Evolutionary conservation across 805 yeast genomes (phyloP), one percentile per base, ranked within the genome.

Genomic region (Barnettozyma vustinii): DNA sequence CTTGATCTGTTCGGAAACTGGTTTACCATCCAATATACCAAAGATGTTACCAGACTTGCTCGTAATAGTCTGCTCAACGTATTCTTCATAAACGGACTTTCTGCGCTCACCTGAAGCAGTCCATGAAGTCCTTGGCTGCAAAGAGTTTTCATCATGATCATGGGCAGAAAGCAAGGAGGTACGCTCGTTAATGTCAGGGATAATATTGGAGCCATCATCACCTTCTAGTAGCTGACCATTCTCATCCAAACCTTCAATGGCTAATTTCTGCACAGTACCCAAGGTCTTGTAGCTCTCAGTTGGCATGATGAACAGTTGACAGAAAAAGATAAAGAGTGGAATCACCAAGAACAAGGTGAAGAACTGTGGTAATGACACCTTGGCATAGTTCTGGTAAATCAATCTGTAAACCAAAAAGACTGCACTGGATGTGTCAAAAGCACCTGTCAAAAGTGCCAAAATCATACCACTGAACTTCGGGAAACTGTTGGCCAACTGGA

Each of bases 391-490:
- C 53, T 79, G 81, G 65, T 86, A 90, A 12, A 77, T 59, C 16
- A 89, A 52, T 57, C 96, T 71, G 69, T 90, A 92, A 10, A 78
- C 57, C 56, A 89, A 71, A 61, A 91, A 91, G 42, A 91, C 75
- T 0, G 96, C 97, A n/a, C 95, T 81, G 1, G 96, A 87, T 0
- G 96, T 76, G 65, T 92, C 97, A 62, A 91, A 90, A 0, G 96
- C 90, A n/a, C 97, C 97, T 0, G 97, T 88, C 45, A 91, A 68
- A 16, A 88, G 66, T 0, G 97, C 96, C 55, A 90, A 68, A 19
- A 90, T 74, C 42, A 87, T 75, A 0, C 97, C 97, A 4, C 96
- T 84, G 58, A 79, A 80, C 39, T 78, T 77, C 2, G 96, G 96
- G 67, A 90, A 87, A 25, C 87, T 77, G 63, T 90, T 91, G 7